Evolutionary conservation across 495 filamentous ascomycete genomes (phyloP), one percentile per base, ranked within the genome.

Genomic region (Penicillium roqueforti): DNA sequence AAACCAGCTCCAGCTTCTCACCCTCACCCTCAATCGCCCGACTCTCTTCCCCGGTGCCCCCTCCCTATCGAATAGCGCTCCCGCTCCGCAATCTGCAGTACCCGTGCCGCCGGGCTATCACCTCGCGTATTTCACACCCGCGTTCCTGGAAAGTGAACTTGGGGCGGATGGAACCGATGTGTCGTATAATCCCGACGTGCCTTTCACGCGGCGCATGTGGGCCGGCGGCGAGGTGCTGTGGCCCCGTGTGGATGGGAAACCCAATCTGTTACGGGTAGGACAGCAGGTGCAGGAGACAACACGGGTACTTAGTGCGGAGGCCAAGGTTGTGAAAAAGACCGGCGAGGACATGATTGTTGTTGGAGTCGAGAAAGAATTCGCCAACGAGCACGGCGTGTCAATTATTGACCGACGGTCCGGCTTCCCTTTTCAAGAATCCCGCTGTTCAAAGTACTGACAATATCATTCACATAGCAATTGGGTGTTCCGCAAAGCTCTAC

Each of bases 171-270:
- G 89, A 31, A 88, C 87, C 1, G 89, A 92, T 67, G 67, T 72
- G 3, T 79, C 79, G 2, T 88, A 91, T 54, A 84, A 78, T 39
- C 88, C 89, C 0, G 79, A 81, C 3, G 28, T 53, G 0, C 83
- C 85, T 0, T 92, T 83, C 54, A 79, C 75, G 22, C 76, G 86
- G 20, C 81, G 88, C 22, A 85, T 95, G 82, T 95, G 89, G 89
- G 87, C 86, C 3, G 88, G 88, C 23, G 89, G 88, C 0, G 70
- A 75, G 52, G 71, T 85, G 22, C 46, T 60, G n/a, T 85, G 80
- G 81, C 69, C 67, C 6, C 69, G 73, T 3, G 51, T 41, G 1
- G 55, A 66, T 9, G 70, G 71, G 6, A 61, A 66, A 13, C 57
- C 65, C 39, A 76, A 78, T 50, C 60, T 61, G 10, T 60, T 84